Evolutionary conservation across 176 grass and related monocot genomes (phyloP), one percentile per base, ranked within the genome.

Genomic region (Oryza nivara): DNA sequence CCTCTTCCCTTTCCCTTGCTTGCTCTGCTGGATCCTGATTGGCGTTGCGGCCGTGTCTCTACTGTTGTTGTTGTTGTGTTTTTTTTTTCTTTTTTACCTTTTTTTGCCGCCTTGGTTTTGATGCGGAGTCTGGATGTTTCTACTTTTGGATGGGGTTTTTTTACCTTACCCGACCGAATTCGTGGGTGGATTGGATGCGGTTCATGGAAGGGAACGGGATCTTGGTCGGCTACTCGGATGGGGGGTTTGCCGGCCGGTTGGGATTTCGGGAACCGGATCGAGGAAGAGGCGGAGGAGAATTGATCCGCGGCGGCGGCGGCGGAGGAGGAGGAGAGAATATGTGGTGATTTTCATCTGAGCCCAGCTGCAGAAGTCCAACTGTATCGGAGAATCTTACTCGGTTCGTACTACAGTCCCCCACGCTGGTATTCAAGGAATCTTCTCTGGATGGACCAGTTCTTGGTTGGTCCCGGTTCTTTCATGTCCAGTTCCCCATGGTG

Each of bases 51-150:
- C 4, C 49, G 49, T 15, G 13, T 52, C 49, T 52, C 49, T 52
- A 4, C 12, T 34, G 25, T 9, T 41, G 38, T 7, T 43, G 41
- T 43, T 68, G 30, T 32, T 32, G 28, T 45, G 11, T 4, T 66
- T 36, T 30, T 36, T 5, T 36, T 36, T 36, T 36, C 35, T 84
- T 71, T 72, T 61, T 46, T 9, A 1, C 28, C 19, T 38, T 20
- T 67, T 82, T 82, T 45, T 11, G 13, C 23, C 30, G 60, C 79
- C 84, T 83, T 68, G 88, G 35, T 43, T 46, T 78, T 82, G 74
- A 82, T 83, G 88, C 79, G 46, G 75, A 20, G 54, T 6, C 19
- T 58, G 54, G 6, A 22, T 49, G 68, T 90, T 79, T 87, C 74
- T 26, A 83, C 74, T 86, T 90, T 36, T 58, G 73, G 77, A 7